Percentiles rank a stretch among this genome's conserved stretches.
phyloP scores from a whole-genome alignment of 169 alveolate species.

The Plasmodium ovale region DNA sequence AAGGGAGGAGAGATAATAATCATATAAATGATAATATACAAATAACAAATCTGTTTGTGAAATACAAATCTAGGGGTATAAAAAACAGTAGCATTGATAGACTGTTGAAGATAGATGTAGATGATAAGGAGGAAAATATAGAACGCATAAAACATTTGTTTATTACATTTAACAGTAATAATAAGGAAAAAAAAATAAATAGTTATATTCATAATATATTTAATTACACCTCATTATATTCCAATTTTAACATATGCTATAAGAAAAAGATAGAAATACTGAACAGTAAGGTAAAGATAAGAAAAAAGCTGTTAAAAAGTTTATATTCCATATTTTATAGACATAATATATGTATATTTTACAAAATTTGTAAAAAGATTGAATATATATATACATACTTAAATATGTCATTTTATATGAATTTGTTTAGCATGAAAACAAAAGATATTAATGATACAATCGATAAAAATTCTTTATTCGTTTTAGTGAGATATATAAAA shows the following conservation, averaged over 20 bases:
- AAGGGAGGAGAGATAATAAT: neutral
- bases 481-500: constrained; percentile 28
- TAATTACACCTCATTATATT: constrained; percentile 34
- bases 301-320: constrained; percentile 24
- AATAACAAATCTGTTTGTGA: constrained; percentile 31
- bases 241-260: constrained; percentile 49
- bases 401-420: constrained; percentile 32
- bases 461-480: constrained; percentile 26
- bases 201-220: constrained; percentile 49
- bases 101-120: constrained; percentile 12
- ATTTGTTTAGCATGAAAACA: constrained; percentile 18
- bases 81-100: constrained; percentile 21
- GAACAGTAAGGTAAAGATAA: constrained; percentile 13
- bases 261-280: constrained; percentile 38
- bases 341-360: constrained; percentile 46
- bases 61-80: constrained; percentile 10
- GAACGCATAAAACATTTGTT: constrained; percentile 55
- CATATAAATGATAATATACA: neutral
- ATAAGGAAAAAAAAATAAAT: constrained; percentile 66
- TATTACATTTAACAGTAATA: constrained; percentile 46
- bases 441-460: constrained; percentile 46
- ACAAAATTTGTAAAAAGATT: constrained; percentile 52
- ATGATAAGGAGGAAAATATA: constrained; percentile 31
- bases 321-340: constrained; percentile 52
- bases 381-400: constrained; percentile 61